These are phyloP conservation scores for Lepidium sativum DNA, from an alignment of 345 rosid genomes.

Conservation along the genomic window DNA sequence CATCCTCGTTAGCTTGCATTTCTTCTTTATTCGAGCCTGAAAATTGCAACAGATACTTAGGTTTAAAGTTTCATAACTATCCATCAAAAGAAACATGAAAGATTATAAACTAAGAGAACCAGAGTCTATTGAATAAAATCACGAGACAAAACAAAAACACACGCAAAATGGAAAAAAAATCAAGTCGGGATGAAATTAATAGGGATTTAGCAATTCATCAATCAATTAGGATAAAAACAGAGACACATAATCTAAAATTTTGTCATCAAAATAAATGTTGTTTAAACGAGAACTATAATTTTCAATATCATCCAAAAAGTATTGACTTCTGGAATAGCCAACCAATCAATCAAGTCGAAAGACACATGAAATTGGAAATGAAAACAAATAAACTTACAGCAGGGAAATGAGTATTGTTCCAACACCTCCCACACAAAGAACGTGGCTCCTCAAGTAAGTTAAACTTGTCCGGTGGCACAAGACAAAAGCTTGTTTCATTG, in stretches of 20 bases:
- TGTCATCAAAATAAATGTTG: background rate
- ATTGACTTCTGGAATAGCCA: background rate
- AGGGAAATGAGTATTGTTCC: conserved; percentile 33
- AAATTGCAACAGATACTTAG: background rate
- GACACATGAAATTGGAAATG: background rate
- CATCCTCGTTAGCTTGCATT: conserved; percentile 99
- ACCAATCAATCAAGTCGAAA: background rate
- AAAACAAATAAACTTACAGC: conserved; percentile 10
- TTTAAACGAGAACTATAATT: background rate
- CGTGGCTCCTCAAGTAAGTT: no score
- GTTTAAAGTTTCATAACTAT: background rate
- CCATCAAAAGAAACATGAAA: background rate
- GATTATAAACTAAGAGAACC: background rate
- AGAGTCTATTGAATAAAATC: background rate
- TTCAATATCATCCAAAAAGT: background rate
- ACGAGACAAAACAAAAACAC: background rate
- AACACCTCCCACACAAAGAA: no score
- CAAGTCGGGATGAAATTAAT: background rate
- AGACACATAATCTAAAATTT: background rate
- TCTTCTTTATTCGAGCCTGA: conserved; percentile 93
- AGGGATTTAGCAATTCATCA: background rate
- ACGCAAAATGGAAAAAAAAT: background rate
- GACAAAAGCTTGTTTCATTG: no score
- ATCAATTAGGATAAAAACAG: background rate
- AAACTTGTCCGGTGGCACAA: no score